Percentiles rank a stretch among this genome's conserved stretches.
Conservation (phyloP, 495 filamentous ascomycete species). For the Penicillium mononematosum region DNA sequence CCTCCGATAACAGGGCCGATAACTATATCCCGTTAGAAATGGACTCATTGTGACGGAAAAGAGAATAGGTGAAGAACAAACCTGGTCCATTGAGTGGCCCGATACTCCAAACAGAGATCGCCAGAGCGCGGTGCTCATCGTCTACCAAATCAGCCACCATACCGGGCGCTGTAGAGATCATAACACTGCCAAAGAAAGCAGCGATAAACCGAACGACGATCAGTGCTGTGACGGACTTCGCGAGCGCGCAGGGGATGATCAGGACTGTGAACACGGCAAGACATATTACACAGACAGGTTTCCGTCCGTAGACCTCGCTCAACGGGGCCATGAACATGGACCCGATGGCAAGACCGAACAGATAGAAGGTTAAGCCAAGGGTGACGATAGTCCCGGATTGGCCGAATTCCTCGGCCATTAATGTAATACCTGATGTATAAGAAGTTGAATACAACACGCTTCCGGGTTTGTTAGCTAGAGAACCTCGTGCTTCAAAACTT, state of each 20-base stretch:
- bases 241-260: constrained; percentile 69
- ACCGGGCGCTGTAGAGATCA: constrained; percentile 79
- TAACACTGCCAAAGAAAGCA: constrained; percentile 72
- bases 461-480: constrained; percentile 1
- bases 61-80: constrained; percentile 12
- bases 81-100: constrained; percentile 76
- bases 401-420: constrained; percentile 66
- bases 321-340: constrained; percentile 73
- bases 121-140: constrained; percentile 66
- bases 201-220: constrained; percentile 73
- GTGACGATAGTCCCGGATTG: constrained; percentile 60
- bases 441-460: constrained; percentile 82
- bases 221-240: constrained; percentile 60
- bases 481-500: neutral
- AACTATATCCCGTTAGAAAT: constrained; percentile 16
- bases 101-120: constrained; percentile 72
- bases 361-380: constrained; percentile 76
- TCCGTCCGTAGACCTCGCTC: constrained; percentile 76
- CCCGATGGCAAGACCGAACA: constrained; percentile 63
- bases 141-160: constrained; percentile 77
- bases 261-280: constrained; percentile 62
- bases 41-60: no score
- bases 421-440: constrained; percentile 68
- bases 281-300: constrained; percentile 66
- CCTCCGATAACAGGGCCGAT: constrained; percentile 67